Percentiles rank a stretch among this genome's conserved stretches.
Conservation (phyloP, 1,284 basidiomycete species). For the Wallemia hederae region DNA sequence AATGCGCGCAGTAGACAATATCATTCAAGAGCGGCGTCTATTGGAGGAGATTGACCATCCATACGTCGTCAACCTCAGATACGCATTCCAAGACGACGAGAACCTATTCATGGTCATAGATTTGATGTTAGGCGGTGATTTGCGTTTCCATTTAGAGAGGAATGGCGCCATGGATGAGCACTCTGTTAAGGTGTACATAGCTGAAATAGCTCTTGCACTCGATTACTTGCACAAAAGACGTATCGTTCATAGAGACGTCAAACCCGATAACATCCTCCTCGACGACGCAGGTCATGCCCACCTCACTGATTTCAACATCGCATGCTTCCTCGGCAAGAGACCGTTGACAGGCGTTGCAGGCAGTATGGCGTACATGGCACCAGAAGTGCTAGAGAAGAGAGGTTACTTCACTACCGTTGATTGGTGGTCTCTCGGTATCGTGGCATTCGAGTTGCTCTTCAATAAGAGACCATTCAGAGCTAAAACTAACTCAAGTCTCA, state of each 20-base stretch:
- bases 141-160: conserved; percentile 78
- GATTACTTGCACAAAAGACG: conserved; percentile 93
- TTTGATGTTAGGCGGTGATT: conserved; percentile 84
- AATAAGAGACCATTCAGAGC: conserved; percentile 95
- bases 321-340: conserved; percentile 79
- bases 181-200: conserved; percentile 96
- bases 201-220: conserved; percentile 88
- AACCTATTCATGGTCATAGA: conserved; percentile 98
- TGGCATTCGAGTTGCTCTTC: conserved; percentile 95
- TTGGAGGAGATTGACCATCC: conserved; percentile 88
- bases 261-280: conserved; percentile 92
- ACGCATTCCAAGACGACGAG: conserved; percentile 88
- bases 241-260: conserved; percentile 92
- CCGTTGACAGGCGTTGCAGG: conserved; percentile 88
- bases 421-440: conserved; percentile 91
- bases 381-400: conserved; percentile 89
- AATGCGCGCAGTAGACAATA: conserved; percentile 90
- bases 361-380: conserved; percentile 95
- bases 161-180: conserved; percentile 98
- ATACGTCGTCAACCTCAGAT: conserved; percentile 94
- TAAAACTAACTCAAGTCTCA: conserved; percentile 90
- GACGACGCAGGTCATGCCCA: conserved; percentile 78
- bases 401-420: conserved; percentile 96
- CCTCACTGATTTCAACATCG: conserved; percentile 82
- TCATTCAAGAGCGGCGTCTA: conserved; percentile 92